phyloP scores from a whole-genome alignment of 2,329 filamentous ascomycete genomes.

The Botrytis deweyae region DNA sequence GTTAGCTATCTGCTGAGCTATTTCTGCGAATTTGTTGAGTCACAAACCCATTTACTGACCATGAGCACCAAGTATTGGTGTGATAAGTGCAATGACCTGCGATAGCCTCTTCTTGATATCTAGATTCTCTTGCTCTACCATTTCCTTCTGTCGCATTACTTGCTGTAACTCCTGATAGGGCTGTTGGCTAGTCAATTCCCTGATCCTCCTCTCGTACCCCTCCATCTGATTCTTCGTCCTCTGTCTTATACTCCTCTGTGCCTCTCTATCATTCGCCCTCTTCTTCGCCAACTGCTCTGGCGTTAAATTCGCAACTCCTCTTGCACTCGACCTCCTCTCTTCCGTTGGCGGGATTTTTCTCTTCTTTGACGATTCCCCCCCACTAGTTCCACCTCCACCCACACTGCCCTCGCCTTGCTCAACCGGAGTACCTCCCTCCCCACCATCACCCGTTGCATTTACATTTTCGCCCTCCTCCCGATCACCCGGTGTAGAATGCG shows the following conservation, averaged over 20 bases:
- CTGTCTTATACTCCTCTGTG: slow-evolving; percentile 82
- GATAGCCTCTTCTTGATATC: slow-evolving; percentile 71
- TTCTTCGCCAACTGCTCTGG: slow-evolving; percentile 88
- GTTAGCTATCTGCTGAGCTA: neutral
- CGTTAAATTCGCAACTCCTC: slow-evolving; percentile 80
- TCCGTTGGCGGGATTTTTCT: neutral
- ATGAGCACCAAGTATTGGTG: slow-evolving; percentile 51
- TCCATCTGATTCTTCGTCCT: slow-evolving; percentile 88
- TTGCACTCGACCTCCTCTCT: slow-evolving; percentile 55
- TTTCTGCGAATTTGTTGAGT: neutral
- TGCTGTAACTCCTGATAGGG: slow-evolving; percentile 81
- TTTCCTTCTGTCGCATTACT: slow-evolving; percentile 72
- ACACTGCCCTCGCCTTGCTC: slow-evolving; percentile 10
- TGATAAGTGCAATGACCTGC: slow-evolving; percentile 61
- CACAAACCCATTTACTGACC: slow-evolving; percentile 31
- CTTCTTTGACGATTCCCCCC: slow-evolving; percentile 2
- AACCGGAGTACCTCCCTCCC: neutral
- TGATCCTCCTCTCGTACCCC: slow-evolving; percentile 70
- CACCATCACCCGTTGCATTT: slow-evolving; percentile 2
- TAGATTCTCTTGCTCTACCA: slow-evolving; percentile 74
- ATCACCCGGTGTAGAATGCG: neutral
- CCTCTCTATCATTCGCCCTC: slow-evolving; percentile 87
- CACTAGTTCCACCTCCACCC: neutral
- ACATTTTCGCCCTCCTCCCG: neutral
- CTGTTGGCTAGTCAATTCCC: slow-evolving; percentile 72